Base-by-base conservation (phyloP, 2,329 filamentous ascomycete species). In the Pseudocercospora musae region DNA sequence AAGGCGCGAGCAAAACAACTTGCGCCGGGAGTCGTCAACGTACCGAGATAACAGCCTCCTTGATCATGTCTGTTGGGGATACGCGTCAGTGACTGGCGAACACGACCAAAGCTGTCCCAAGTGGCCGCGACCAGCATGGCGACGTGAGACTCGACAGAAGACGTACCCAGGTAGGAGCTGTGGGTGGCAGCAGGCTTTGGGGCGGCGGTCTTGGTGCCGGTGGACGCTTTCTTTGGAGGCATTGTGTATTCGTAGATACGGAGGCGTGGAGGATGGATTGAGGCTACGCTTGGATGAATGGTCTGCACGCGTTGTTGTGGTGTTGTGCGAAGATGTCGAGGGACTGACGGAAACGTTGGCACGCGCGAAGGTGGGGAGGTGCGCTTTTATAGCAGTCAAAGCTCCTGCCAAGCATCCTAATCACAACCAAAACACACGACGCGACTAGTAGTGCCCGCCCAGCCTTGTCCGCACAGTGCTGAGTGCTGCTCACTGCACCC, bases 11-110 rank as follows among this genome's bases (percentile, higher is more conserved):
- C 23, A 33, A 60, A 29, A 60, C 56, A 37, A 52, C 80, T 70
- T 72, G 80, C 82, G 81, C 82, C 75, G 68, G 73, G 70, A 73
- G 74, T 74, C 76, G 79, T 83, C 73, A 75, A 89, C 87, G 87
- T 78, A 89, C 87, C 78, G 84, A 85, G 74, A 88, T 77, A 75
- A 89, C 87, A 70, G 87, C 87, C 77, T 89, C 86, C 79, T 88
- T 88, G 78, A 89, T 87, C 87, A 89, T 89, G 78, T 88, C 87
- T 88, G 77, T 75, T 74, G 48, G 69, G 68, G 70, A 61, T 70
- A 82, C 86, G 80, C 86, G 83, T 75, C 84, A 77, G 76, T 69
- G 67, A 73, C 78, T 72, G 84, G 65, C 63, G 67, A 68, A 67
- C 48, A 68, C 58, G 67, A 69, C 66, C 21, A 11, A 59, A 65